These are phyloP conservation scores for Daedaleopsis sinensis DNA, from an alignment of 768 basidiomycete species.

Conservation along the genomic window DNA sequence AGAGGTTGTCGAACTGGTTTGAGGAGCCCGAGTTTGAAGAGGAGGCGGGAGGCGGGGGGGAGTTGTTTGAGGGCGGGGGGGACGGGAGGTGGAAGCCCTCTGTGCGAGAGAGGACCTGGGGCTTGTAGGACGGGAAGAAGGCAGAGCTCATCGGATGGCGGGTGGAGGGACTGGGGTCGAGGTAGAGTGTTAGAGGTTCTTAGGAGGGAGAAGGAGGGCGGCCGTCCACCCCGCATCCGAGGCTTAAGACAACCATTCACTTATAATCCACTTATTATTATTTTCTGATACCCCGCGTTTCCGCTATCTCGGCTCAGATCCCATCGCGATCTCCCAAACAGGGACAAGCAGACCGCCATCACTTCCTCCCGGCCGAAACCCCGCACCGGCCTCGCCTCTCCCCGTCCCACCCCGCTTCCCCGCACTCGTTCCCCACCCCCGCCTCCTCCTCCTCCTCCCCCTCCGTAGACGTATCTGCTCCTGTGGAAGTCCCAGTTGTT, in stretches of 20 bases:
- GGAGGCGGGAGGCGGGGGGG: slow-evolving; percentile 33
- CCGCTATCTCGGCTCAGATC: slow-evolving; percentile 7
- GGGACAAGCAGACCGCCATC: slow-evolving; percentile 16
- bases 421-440: slow-evolving; percentile 11
- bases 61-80: slow-evolving; percentile 39
- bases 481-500: no score
- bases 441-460: slow-evolving; percentile 2
- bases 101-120: slow-evolving; percentile 57
- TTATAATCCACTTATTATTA: slow-evolving; percentile 19
- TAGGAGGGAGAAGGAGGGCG: slow-evolving; percentile 11
- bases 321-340: slow-evolving; percentile 9
- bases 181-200: not conserved
- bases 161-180: slow-evolving; percentile 6
- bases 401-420: slow-evolving; percentile 15
- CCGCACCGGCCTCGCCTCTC: slow-evolving; percentile 13
- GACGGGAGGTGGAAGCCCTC: slow-evolving; percentile 74
- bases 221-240: slow-evolving; percentile 20
- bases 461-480: slow-evolving; percentile 13
- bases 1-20: slow-evolving; percentile 39
- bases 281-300: slow-evolving; percentile 18
- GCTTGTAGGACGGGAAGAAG: slow-evolving; percentile 46
- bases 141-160: slow-evolving; percentile 26
- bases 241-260: slow-evolving; percentile 21
- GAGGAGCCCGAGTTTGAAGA: slow-evolving; percentile 20
- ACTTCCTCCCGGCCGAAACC: slow-evolving; percentile 18